phyloP scores from a whole-genome alignment of 139 green algal genomes.

The Pedinophyceae sp. region DNA sequence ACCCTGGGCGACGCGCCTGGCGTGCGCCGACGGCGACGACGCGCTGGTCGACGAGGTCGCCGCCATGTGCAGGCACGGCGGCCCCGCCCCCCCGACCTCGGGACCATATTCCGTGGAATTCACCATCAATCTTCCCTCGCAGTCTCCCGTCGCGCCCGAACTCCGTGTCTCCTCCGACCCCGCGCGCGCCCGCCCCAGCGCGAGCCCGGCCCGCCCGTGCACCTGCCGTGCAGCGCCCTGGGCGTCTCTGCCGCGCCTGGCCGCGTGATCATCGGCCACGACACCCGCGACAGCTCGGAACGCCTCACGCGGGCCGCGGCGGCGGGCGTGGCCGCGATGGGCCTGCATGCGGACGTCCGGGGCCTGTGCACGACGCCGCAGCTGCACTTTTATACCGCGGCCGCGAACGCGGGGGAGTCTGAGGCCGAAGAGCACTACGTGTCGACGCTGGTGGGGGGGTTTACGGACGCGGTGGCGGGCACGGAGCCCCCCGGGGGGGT shows the following conservation, averaged over 20 bases:
- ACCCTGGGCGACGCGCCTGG: slow-evolving; percentile 50
- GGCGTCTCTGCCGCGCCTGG: background rate
- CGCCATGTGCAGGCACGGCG: slow-evolving; percentile 4
- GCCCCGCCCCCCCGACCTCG: background rate
- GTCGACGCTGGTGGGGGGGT: slow-evolving; percentile 28
- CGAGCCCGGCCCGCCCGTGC: background rate
- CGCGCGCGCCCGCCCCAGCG: no score
- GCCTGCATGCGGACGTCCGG: slow-evolving; percentile 17
- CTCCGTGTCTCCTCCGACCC: no score
- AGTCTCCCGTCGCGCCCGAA: no score
- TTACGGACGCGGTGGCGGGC: background rate
- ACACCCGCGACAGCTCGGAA: slow-evolving; percentile 21
- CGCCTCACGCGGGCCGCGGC: background rate
- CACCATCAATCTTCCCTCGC: no score
- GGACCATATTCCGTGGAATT: background rate
- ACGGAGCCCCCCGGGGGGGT: slow-evolving; percentile 1
- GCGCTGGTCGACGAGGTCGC: slow-evolving; percentile 14
- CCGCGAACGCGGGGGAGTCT: slow-evolving; percentile 7
- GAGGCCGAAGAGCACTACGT: slow-evolving; percentile 33
- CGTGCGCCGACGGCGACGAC: slow-evolving; percentile 25
- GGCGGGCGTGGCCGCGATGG: slow-evolving; percentile 36
- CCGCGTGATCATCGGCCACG: no score
- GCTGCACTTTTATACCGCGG: slow-evolving; percentile 63
- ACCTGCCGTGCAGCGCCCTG: background rate
- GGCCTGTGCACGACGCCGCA: slow-evolving; percentile 84